Evolutionary conservation across 139 green algal genomes (phyloP), one percentile per base, ranked within the genome.

Genomic region (Dunaliella sp.): DNA sequence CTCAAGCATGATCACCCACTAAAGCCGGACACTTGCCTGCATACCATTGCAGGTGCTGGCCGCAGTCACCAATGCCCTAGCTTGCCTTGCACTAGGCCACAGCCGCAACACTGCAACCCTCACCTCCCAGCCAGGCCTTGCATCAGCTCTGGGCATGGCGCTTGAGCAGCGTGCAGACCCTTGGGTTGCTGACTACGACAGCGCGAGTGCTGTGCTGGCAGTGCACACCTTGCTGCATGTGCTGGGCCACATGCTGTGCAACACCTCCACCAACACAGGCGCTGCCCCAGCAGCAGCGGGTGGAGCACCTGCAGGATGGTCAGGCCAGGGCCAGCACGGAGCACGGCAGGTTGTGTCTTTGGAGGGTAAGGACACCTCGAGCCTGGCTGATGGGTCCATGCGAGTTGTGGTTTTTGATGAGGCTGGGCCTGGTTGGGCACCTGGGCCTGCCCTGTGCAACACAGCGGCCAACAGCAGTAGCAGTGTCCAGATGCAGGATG

Each of bases 161-260:
- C 78, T 83, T 2, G 78, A 83, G 36, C 31, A 37, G 3, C 78
- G 78, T 21, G 16, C 30, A 24, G 21, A 30, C 34, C 2, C 35
- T 21, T 65, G n/a, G 26, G 35, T 34, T 1, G 38, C 21, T 32
- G 36, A 59, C 35, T 65, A n/a, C 24, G 78, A 83, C 35, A 36
- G 38, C 35, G 34, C 78, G 31, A 36, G 78, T n/a, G 78, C 28
- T 24, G 35, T 72, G 35, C 36, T 83, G 16, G 78, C 78, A 1
- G 35, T 28, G 36, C 78, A 83, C 35, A 58, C 31, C 78, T 35
- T 83, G 2, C 35, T 83, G 35, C 78, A 83, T 83, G 78, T 83
- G 34, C 16, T 83, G 34, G 78, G 78, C 34, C 78, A 83, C 78
- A 83, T 83, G 78, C 78, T 72, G 78, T n/a, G 30, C 35, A 83